Percentiles rank a stretch among this genome's conserved stretches.
phyloP scores from a whole-genome alignment of 1,284 basidiomycete species.

The Lentinula novae-zelandiae region DNA sequence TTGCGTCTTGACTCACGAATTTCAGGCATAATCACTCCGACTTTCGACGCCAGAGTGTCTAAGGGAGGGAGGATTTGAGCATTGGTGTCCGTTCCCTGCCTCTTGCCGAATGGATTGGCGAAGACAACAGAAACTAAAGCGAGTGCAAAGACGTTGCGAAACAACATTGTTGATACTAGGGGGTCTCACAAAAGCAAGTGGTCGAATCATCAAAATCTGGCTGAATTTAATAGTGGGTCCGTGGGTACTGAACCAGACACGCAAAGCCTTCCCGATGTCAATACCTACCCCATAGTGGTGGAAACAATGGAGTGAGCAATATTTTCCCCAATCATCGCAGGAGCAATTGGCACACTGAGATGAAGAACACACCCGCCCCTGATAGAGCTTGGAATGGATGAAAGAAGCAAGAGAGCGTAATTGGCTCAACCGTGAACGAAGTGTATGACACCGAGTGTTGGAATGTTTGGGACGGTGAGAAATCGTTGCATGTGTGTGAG shows the following conservation, averaged over 20 bases:
- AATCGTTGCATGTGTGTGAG: background rate
- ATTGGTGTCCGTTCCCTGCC: conserved; percentile 29
- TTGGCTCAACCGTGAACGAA: conserved; percentile 4
- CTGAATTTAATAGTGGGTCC: conserved; percentile 2
- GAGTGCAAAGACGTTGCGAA: conserved; percentile 17
- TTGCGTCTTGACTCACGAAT: conserved; percentile 22
- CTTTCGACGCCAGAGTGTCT: background rate
- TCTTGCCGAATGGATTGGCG: conserved; percentile 16
- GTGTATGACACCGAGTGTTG: background rate
- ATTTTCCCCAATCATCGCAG: conserved; percentile 8
- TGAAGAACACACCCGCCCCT: background rate
- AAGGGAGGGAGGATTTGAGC: conserved; percentile 3
- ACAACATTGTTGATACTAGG: conserved; percentile 9
- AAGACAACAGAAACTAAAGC: conserved; percentile 20
- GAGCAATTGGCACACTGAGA: conserved; percentile 4
- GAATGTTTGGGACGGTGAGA: background rate
- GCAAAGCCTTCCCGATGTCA: background rate
- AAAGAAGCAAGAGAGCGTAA: conserved; percentile 5
- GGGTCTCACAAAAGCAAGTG: conserved; percentile 3
- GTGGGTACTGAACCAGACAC: conserved; percentile 2
- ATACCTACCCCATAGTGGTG: background rate
- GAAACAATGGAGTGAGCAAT: conserved; percentile 1
- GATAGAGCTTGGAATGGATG: background rate
- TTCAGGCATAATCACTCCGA: conserved; percentile 16
- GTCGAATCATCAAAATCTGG: background rate